phyloP scores from a whole-genome alignment of 2,329 filamentous ascomycete genomes.

The Nigrospora sphaerica region DNA sequence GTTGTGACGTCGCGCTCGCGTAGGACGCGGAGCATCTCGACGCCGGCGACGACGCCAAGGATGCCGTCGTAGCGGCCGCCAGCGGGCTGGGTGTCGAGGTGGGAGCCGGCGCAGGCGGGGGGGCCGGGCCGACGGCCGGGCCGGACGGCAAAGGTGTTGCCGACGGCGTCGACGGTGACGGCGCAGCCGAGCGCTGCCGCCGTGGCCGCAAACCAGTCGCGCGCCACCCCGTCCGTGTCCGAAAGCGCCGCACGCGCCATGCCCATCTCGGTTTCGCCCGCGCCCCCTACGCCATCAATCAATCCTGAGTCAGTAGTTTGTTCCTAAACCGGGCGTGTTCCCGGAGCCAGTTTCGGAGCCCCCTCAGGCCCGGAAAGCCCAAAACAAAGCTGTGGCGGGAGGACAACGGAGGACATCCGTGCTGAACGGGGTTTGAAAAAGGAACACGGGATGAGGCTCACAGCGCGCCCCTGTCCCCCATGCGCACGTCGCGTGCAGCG shows the following conservation, averaged over 20 bases:
- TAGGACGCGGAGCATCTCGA: constrained; percentile 65
- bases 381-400: no score
- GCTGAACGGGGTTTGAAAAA: neutral
- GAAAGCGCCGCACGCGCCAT: constrained; percentile 70
- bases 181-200: constrained; percentile 58
- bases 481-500: constrained; percentile 58
- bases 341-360: no score
- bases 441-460: constrained; percentile 29
- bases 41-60: constrained; percentile 62
- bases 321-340: no score
- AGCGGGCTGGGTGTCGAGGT: constrained; percentile 57
- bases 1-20: constrained; percentile 63
- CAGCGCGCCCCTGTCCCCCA: constrained; percentile 61
- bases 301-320: no score
- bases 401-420: neutral
- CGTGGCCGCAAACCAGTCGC: constrained; percentile 68
- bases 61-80: constrained; percentile 73
- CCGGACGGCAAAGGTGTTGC: constrained; percentile 71
- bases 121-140: constrained; percentile 49
- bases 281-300: constrained; percentile 12
- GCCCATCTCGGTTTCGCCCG: constrained; percentile 57
- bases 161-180: constrained; percentile 66
- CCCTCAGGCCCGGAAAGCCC: no score
- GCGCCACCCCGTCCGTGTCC: constrained; percentile 62
- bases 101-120: constrained; percentile 64